Conservation (phyloP, 257 asterid species). For the Nemophila menziesii region DNA sequence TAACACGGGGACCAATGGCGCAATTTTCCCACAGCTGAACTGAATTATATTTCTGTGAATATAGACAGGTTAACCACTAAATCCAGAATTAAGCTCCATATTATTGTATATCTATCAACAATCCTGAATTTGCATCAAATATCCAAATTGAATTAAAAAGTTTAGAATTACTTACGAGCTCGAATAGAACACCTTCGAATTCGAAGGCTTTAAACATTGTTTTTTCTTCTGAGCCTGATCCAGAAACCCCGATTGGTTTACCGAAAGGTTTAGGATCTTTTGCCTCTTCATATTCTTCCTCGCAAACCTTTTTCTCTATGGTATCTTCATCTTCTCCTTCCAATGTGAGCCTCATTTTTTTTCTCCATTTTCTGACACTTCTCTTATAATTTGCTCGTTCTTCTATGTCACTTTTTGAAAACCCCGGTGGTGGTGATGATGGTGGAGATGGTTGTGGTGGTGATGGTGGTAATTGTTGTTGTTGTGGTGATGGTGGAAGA, state of each 20-base stretch:
- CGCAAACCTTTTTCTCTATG: too few relatives aligned
- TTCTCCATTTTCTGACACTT: slow-evolving; percentile 14
- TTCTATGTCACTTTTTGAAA: slow-evolving; percentile 13
- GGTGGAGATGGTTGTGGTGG: too few relatives aligned
- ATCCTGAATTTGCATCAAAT: too few relatives aligned
- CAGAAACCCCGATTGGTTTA: slow-evolving; percentile 50
- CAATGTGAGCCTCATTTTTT: slow-evolving; percentile 24
- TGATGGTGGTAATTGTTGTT: too few relatives aligned
- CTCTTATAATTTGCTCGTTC: slow-evolving; percentile 12
- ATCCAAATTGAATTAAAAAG: background rate
- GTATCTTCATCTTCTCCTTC: slow-evolving; percentile 7
- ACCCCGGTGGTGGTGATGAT: too few relatives aligned
- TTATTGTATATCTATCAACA: too few relatives aligned
- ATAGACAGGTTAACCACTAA: too few relatives aligned
- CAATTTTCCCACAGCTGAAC: too few relatives aligned
- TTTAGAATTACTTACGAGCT: slow-evolving; percentile 40
- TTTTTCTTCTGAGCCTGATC: slow-evolving; percentile 47
- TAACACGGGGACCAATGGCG: too few relatives aligned
- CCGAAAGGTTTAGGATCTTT: slow-evolving; percentile 55
- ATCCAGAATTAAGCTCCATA: too few relatives aligned
- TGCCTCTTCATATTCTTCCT: background rate
- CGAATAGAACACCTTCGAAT: slow-evolving; percentile 58
- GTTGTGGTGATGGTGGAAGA: too few relatives aligned
- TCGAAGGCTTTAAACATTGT: slow-evolving; percentile 45
- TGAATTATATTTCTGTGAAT: too few relatives aligned